Evolutionary conservation across 495 filamentous ascomycete genomes (phyloP).

Genomic region (Lentithecium fluviatile): DNA sequence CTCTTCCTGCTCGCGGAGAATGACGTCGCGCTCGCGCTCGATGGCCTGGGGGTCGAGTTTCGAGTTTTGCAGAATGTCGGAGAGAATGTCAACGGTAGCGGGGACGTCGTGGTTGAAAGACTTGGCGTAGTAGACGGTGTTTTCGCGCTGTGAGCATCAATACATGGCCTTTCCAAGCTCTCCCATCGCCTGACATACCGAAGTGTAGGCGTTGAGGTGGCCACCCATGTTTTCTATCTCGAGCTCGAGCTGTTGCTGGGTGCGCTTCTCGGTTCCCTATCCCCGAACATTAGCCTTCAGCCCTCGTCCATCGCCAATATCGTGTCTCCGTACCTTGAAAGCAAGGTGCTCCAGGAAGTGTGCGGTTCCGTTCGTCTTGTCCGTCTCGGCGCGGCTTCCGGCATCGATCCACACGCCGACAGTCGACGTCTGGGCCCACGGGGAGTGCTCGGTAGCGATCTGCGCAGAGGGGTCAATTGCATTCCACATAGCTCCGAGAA

Average conservation of each 20-base stretch:
- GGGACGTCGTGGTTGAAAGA: slow-evolving; percentile 97
- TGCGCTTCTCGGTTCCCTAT: slow-evolving; percentile 86
- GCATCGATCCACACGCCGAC: slow-evolving; percentile 99
- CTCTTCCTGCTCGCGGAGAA: slow-evolving; percentile 97
- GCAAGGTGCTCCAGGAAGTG: slow-evolving; percentile 99
- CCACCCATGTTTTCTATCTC: slow-evolving; percentile 99
- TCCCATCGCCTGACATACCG: slow-evolving; percentile 59
- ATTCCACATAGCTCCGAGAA: slow-evolving; percentile 29
- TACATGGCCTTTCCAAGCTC: background rate
- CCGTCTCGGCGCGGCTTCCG: slow-evolving; percentile 96
- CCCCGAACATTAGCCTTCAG: slow-evolving; percentile 38
- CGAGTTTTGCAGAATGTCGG: slow-evolving; percentile 98
- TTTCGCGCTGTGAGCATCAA: slow-evolving; percentile 69
- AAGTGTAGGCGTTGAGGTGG: slow-evolving; percentile 99
- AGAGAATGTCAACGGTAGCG: slow-evolving; percentile 92
- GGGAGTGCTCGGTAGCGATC: slow-evolving; percentile 97
- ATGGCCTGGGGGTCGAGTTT: slow-evolving; percentile 91
- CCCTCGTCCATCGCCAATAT: background rate
- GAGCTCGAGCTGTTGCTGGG: slow-evolving; percentile 93
- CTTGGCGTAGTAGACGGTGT: slow-evolving; percentile 99
- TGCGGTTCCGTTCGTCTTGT: slow-evolving; percentile 96
- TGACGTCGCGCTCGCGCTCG: slow-evolving; percentile 96
- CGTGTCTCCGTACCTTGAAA: slow-evolving; percentile 78
- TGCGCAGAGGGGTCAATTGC: slow-evolving; percentile 45
- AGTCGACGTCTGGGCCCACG: slow-evolving; percentile 96